These are phyloP conservation scores for Pseudogymnoascus sp. DNA, from an alignment of 2,329 filamentous ascomycete species.

Conservation along the genomic window DNA sequence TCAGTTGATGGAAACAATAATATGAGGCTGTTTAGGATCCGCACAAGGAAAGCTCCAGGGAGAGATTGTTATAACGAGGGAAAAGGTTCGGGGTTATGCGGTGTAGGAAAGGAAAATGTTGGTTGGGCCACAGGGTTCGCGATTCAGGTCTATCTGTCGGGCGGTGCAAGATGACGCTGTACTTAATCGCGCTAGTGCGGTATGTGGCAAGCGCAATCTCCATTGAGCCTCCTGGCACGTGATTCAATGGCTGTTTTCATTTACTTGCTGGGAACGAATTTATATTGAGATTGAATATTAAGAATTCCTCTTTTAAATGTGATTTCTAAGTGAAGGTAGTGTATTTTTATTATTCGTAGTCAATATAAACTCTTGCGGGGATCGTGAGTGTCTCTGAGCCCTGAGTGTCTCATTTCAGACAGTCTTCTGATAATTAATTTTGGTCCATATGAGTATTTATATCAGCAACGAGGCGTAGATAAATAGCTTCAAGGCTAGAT, in stretches of 20 bases:
- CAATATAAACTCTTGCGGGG: neutral
- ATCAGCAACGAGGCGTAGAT: neutral
- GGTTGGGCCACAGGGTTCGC: conserved; percentile 1
- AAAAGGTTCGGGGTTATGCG: neutral
- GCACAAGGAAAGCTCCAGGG: neutral
- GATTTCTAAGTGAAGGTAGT: neutral
- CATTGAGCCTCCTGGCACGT: neutral
- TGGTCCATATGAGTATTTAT: neutral
- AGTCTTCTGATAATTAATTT: neutral
- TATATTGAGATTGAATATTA: neutral
- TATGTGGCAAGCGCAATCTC: neutral
- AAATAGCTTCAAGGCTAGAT: neutral
- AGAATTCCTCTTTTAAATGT: neutral
- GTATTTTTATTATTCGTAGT: neutral
- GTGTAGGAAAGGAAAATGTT: conserved; percentile 2
- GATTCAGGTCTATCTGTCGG: conserved; percentile 3
- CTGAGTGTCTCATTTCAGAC: neutral
- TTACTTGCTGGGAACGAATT: neutral
- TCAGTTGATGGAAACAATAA: neutral
- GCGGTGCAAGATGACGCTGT: conserved; percentile 7
- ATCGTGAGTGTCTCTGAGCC: neutral
- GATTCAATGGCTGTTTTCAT: conserved; percentile 3
- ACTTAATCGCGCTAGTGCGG: conserved; percentile 3
- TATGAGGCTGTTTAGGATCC: neutral
- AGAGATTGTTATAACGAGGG: neutral